Evolutionary conservation across 257 asterid genomes (phyloP), one percentile per base, ranked within the genome.

Genomic region (Solanum bukasovii): DNA sequence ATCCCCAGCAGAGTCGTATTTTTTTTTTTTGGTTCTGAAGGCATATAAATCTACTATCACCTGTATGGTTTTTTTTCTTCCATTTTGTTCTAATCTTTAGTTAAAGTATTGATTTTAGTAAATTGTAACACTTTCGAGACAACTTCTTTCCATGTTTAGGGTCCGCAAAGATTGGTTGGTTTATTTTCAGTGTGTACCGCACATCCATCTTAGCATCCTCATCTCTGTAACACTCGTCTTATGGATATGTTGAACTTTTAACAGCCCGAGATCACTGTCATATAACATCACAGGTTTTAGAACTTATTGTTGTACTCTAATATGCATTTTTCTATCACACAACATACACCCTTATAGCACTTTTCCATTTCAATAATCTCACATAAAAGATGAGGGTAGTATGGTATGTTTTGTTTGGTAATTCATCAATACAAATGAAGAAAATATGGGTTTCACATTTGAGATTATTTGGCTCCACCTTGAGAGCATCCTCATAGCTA

Each of bases 1-100:
- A 96, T 94, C 98, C 16, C 98, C 98, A 93, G 98, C 93, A 87
- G 95, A 96, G 98, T 38, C 44, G 13, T 40, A 40, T 9, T 12
- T 40, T 40, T 40, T 40, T 38, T 38, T 40, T 40, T 38, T 38
- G 12, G 44, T 40, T 40, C 12, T 40, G 44, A 40, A 40, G 44
- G 6, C 23, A 52, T 52, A 52, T 52, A 52, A 52, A 6, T 52
- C 11, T 56, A 56, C 20, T 46, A 46, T 5, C 56, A 46, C 20
- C 59, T 49, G 4, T 61, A 61, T 61, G 13, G 68, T 8, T 23
- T 65, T 71, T 33, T 7, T 18, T 52, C 79, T 72, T 31, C 11
- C 3, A 33, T 33, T 33, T 20, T 33, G 13, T 33, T 72, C 25
- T 8, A 71, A 71, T 33, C 42, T 16, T 72, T 72, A 72, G 79